Conservation (phyloP, 176 grass and related monocot genomes). For the Rhynchospora breviuscula region DNA sequence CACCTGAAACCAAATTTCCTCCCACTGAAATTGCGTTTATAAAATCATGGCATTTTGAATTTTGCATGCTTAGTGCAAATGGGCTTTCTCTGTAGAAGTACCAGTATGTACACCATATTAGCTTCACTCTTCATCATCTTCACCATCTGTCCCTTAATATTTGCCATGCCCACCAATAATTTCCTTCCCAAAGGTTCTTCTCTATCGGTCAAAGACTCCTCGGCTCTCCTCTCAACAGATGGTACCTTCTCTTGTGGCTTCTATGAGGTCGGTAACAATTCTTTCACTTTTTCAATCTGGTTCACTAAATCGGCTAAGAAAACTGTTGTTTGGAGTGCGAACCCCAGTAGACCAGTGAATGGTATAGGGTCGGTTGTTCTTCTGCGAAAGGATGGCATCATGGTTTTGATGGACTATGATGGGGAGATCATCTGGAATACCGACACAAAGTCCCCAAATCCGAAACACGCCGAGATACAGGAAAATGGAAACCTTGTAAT, state of each 20-base stretch:
- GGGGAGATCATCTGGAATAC: slow-evolving; percentile 29
- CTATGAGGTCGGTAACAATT: slow-evolving; percentile 17
- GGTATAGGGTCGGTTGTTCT: slow-evolving; percentile 7
- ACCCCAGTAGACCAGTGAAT: slow-evolving; percentile 9
- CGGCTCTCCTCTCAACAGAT: slow-evolving; percentile 24
- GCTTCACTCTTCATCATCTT: neutral
- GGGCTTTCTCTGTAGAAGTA: neutral
- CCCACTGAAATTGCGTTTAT: too few relatives aligned
- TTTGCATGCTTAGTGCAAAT: too few relatives aligned
- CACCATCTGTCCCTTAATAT: neutral
- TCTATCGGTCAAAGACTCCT: slow-evolving; percentile 23
- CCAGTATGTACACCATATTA: neutral
- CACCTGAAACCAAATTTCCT: too few relatives aligned
- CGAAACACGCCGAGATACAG: slow-evolving; percentile 6
- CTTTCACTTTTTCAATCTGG: slow-evolving; percentile 58
- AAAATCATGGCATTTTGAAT: too few relatives aligned
- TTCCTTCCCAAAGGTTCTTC: slow-evolving; percentile 17
- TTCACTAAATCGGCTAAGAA: slow-evolving; percentile 18
- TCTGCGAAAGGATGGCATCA: slow-evolving; percentile 25
- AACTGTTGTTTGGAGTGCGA: slow-evolving; percentile 39
- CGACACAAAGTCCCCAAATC: slow-evolving; percentile 2
- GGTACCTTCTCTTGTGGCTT: slow-evolving; percentile 46
- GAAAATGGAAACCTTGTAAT: slow-evolving; percentile 19
- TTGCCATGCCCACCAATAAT: neutral
- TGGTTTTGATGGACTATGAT: slow-evolving; percentile 40